phyloP scores from a whole-genome alignment of 2,329 filamentous ascomycete species.

The Colletotrichum ledebouriae region DNA sequence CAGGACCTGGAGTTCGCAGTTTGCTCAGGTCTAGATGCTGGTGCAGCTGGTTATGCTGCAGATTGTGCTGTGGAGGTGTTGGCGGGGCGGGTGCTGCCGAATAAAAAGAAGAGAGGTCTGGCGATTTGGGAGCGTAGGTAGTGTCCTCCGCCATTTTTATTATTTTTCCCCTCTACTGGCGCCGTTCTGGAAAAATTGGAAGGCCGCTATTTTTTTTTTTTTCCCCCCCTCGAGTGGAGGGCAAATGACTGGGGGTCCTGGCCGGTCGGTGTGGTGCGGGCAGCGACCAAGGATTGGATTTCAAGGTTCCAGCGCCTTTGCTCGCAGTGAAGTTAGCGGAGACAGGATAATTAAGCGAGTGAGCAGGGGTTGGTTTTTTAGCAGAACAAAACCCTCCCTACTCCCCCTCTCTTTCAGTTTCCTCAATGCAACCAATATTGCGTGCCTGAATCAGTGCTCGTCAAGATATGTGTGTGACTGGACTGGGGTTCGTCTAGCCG shows the following conservation, averaged over 20 bases:
- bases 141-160: slow-evolving; percentile 62
- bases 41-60: slow-evolving; percentile 47
- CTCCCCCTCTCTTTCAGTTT: slow-evolving; percentile 8
- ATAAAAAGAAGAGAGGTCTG: slow-evolving; percentile 70
- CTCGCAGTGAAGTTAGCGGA: slow-evolving; percentile 15
- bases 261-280: slow-evolving; percentile 15
- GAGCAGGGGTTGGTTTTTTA: slow-evolving; percentile 24
- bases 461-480: background rate
- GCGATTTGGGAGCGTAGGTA: slow-evolving; percentile 69
- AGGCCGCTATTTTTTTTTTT: slow-evolving; percentile 33
- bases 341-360: slow-evolving; percentile 40
- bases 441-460: slow-evolving; percentile 9
- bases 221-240: slow-evolving; percentile 16
- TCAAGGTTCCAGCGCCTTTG: slow-evolving; percentile 22
- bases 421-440: slow-evolving; percentile 14
- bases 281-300: slow-evolving; percentile 10
- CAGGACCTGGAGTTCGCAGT: slow-evolving; percentile 37
- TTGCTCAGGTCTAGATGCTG: slow-evolving; percentile 37
- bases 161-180: slow-evolving; percentile 18
- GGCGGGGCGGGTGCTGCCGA: slow-evolving; percentile 51
- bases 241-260: slow-evolving; percentile 31
- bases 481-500: slow-evolving; percentile 10
- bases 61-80: slow-evolving; percentile 47
- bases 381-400: slow-evolving; percentile 26
- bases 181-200: slow-evolving; percentile 37